These are phyloP conservation scores for Lactifluus echinatus DNA, from an alignment of 768 basidiomycete species.

Conservation along the genomic window DNA sequence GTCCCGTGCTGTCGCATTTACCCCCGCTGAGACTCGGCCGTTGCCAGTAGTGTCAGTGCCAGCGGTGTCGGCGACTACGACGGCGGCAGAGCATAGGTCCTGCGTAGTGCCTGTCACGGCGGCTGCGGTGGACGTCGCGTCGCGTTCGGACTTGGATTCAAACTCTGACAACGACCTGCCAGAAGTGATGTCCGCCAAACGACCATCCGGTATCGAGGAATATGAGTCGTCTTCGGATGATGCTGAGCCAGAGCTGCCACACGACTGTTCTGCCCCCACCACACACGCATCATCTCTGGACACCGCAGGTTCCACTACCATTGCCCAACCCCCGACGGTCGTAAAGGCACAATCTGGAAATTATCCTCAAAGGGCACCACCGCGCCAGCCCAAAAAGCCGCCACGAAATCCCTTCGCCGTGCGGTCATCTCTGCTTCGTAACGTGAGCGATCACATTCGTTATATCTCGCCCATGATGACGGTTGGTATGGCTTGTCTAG, in stretches of 20 bases:
- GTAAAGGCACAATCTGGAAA: slow-evolving; percentile 7
- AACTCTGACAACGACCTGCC: slow-evolving; percentile 36
- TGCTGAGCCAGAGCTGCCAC: background rate
- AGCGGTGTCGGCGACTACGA: no score
- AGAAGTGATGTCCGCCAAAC: slow-evolving; percentile 52
- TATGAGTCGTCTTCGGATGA: slow-evolving; percentile 10
- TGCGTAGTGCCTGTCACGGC: slow-evolving; percentile 3
- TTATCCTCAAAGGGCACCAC: slow-evolving; percentile 22
- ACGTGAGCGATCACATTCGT: slow-evolving; percentile 42
- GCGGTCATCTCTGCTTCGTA: slow-evolving; percentile 66
- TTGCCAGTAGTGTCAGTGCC: background rate
- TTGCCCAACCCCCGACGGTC: background rate
- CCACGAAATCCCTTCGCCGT: slow-evolving; percentile 57
- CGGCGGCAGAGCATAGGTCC: background rate
- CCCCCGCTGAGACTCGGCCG: background rate
- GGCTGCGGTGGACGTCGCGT: background rate
- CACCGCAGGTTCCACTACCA: background rate
- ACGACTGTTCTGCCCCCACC: background rate
- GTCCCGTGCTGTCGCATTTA: background rate
- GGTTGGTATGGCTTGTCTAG: slow-evolving; percentile 31
- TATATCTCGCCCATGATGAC: slow-evolving; percentile 2
- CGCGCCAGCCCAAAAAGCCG: slow-evolving; percentile 40
- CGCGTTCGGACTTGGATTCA: background rate
- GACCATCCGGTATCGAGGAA: slow-evolving; percentile 16
- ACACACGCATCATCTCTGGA: background rate